phyloP scores from a whole-genome alignment of 352 stramenopile genomes.

The Phytophthora quininea region DNA sequence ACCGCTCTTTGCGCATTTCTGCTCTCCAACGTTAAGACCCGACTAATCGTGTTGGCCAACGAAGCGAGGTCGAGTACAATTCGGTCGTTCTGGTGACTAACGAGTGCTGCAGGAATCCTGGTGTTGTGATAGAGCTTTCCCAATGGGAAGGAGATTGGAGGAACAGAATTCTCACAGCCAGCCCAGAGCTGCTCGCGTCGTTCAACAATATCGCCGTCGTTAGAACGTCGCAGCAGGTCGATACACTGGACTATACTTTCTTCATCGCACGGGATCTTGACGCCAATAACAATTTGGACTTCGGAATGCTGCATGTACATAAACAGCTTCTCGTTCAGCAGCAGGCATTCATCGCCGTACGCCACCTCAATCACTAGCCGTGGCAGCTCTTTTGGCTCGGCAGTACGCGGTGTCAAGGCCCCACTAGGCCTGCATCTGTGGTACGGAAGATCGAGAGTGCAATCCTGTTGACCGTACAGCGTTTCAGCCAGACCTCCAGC shows the following conservation, averaged over 20 bases:
- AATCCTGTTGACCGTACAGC: too few species aligned
- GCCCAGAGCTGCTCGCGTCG: not conserved
- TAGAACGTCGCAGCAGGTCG: not conserved
- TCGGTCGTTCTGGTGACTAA: not conserved
- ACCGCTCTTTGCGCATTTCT: too few species aligned
- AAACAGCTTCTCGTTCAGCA: not conserved
- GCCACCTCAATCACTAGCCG: not conserved
- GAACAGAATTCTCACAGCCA: not conserved
- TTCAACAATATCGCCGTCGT: not conserved
- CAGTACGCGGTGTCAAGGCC: too few species aligned
- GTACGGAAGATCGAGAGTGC: too few species aligned
- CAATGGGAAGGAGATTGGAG: not conserved
- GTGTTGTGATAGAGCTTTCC: not conserved
- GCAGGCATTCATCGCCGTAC: not conserved
- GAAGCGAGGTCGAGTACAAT: not conserved
- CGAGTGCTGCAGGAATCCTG: not conserved
- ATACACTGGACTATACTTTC: not conserved
- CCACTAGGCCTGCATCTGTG: too few species aligned
- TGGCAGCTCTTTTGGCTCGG: too few species aligned
- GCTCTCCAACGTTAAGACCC: too few species aligned
- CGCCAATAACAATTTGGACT: not conserved
- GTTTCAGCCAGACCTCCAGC: too few species aligned
- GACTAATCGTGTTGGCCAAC: not conserved
- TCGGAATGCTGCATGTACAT: not conserved
- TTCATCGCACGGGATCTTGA: not conserved